phyloP scores from a whole-genome alignment of 2,329 filamentous ascomycete species.

The Thermoascus crustaceus region DNA sequence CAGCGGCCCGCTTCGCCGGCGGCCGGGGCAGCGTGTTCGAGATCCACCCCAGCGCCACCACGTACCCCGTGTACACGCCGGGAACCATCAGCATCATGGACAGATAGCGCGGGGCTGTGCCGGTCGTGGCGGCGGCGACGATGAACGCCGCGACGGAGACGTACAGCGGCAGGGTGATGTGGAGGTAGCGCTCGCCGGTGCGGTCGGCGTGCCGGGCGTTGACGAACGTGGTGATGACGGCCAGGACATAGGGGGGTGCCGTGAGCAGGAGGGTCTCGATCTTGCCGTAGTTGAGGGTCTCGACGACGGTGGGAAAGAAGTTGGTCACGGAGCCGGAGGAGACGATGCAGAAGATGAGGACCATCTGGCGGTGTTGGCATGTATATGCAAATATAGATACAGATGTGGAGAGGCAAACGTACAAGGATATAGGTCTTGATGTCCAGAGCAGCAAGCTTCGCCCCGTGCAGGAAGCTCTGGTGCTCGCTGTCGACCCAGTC shows the following conservation, averaged over 20 bases:
- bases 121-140: conserved; percentile 55
- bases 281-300: conserved; percentile 55
- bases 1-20: conserved; percentile 64
- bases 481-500: conserved; percentile 52
- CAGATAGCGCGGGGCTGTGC: conserved; percentile 55
- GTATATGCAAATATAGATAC: too few relatives aligned
- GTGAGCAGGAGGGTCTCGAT: conserved; percentile 56
- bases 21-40: conserved; percentile 66
- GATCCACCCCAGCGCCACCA: conserved; percentile 66
- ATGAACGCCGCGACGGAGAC: conserved; percentile 59
- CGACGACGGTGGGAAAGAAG: conserved; percentile 64
- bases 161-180: conserved; percentile 55
- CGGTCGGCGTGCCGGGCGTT: conserved; percentile 65
- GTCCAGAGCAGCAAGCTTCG: conserved; percentile 50
- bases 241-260: conserved; percentile 55
- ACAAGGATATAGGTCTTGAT: conserved; percentile 54
- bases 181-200: conserved; percentile 63
- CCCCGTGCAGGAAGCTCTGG: conserved; percentile 43
- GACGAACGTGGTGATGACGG: conserved; percentile 52
- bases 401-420: conserved; percentile 15
- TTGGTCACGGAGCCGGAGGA: conserved; percentile 54
- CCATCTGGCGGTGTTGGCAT: conserved; percentile 37
- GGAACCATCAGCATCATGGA: conserved; percentile 66
- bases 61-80: conserved; percentile 58
- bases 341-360: conserved; percentile 52